A percentile compares a stretch with the other conserved stretches of the same genome.
Evolutionary conservation across 2,329 filamentous ascomycete genomes (phyloP).

Genomic region (Sporothrix pseudoabietina): DNA sequence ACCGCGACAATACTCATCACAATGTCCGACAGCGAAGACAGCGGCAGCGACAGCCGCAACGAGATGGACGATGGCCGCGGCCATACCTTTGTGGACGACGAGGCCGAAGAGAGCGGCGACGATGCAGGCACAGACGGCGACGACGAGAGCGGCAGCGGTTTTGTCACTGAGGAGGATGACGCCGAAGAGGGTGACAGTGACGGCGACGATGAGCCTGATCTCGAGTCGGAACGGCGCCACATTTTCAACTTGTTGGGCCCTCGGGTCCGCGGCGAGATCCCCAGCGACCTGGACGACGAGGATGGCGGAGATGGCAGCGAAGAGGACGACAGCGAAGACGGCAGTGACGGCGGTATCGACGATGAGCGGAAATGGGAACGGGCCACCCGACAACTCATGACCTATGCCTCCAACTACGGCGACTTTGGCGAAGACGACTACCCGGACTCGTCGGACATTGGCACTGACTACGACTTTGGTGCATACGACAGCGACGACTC

Average conservation of each 20-base stretch:
- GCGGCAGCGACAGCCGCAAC: not conserved
- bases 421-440: constrained; percentile 6
- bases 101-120: constrained; percentile 1
- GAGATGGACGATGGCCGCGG: not conserved
- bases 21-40: constrained; percentile 4
- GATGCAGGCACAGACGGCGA: not conserved
- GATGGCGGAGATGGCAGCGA: not conserved
- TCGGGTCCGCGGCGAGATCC: not conserved
- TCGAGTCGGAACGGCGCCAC: not conserved
- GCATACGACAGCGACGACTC: constrained; percentile 18
- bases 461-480: not conserved
- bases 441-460: not conserved
- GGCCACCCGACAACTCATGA: not conserved
- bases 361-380: not conserved
- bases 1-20: not conserved
- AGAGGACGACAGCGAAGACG: not conserved
- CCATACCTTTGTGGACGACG: not conserved
- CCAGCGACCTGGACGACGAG: not conserved
- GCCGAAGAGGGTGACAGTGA: not conserved
- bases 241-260: not conserved
- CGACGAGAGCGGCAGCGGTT: not conserved
- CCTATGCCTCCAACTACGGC: not conserved
- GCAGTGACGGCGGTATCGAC: not conserved
- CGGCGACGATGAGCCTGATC: not conserved
- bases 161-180: not conserved